Evolutionary conservation across 768 basidiomycete species (phyloP), one percentile per base, ranked within the genome.

Genomic region (Leucosporidium scottii): DNA sequence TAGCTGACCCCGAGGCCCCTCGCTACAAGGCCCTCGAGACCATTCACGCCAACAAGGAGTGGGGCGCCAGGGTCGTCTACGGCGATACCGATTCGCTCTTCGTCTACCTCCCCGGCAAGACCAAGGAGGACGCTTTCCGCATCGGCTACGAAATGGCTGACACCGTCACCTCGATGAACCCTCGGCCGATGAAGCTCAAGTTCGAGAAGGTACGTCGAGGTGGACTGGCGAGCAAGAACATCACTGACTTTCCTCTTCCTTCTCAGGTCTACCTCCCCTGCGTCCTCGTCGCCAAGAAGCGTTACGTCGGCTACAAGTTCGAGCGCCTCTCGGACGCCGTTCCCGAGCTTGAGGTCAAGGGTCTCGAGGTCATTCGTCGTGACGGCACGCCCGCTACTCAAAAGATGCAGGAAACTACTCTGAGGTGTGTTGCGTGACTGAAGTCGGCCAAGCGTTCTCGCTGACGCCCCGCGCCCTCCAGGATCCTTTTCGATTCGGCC

Each of bases 1-100:
- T 36, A 49, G 13, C n/a, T 30, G 25, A 17, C 30, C 2, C 20
- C 23, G 17, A 17, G 2, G 2, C 15, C 4, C 59, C 6, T 18
- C 49, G 12, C 34, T 34, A 10, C 39, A 69, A 96, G 93, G 92
- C 96, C 0, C 89, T 94, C 65, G 82, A 83, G 44, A 74, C 86
- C 39, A 92, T 98, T 62, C 85, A 94, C 62, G 77, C 82, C 0
- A 89, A 84, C 2, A 80, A 81, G 44, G 89, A 87, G 78, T 98
- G 94, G 96, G 88, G 88, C 13, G 94, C 90, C 17, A 82, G 85
- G 68, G 91, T 97, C 21, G 91, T 97, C 21, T 99, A 99, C 76
- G 96, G 96, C 17, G 96, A 99, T 74, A 99, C 96, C 0, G 96
- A 99, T 78, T 96, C 93, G 21, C 79, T 97, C 51, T 99, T 99